Base-by-base conservation (phyloP, 768 basidiomycete species). In the Mycena rosella region DNA sequence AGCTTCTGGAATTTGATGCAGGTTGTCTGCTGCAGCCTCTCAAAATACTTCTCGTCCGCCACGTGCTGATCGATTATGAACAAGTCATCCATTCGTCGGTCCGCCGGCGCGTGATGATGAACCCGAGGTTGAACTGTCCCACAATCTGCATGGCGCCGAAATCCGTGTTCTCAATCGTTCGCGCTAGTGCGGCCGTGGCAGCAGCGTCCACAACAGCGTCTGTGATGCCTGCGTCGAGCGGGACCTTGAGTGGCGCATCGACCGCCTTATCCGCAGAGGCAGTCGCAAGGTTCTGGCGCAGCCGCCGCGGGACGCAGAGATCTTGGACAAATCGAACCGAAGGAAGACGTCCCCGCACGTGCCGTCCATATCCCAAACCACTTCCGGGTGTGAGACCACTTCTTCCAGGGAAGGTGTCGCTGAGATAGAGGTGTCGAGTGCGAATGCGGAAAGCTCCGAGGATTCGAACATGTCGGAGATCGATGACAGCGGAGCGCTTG, bases 11-110 rank as follows among this genome's bases (percentile, higher is more conserved):
- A 94, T 71, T 93, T 87, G 63, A 99, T 96, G 57, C 86, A 87
- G 14, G 96, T 98, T n/a, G 90, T 95, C 70, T 88, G 85, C 78
- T 99, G 97, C 63, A 99, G 80, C 1, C 88, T 93, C 83, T 99
- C 98, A 75, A 99, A 99, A 76, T 94, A 98, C 81, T 99, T 99
- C 79, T 99, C 98, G 78, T 99, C 98, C 7, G 95, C 91, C 6
- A 97, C 97, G 78, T 99, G 97, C 76, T 99, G 97, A 74, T 99
- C 97, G 20, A 99, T 87, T 68, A 99, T 96, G 80, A 98, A 99
- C 45, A 99, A 82, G 74, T 99, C 97, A 74, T 99, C 96, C 80
- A 89, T 82, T 63, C 74, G 27, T 15, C 54, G 67, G 82, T 82
- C 63, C 82, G 81, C 71, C 92, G 86, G 8, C 96, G 88, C 3